Evolutionary conservation across 495 filamentous ascomycete genomes (phyloP).

Genomic region (Podospora pseudocomata): DNA sequence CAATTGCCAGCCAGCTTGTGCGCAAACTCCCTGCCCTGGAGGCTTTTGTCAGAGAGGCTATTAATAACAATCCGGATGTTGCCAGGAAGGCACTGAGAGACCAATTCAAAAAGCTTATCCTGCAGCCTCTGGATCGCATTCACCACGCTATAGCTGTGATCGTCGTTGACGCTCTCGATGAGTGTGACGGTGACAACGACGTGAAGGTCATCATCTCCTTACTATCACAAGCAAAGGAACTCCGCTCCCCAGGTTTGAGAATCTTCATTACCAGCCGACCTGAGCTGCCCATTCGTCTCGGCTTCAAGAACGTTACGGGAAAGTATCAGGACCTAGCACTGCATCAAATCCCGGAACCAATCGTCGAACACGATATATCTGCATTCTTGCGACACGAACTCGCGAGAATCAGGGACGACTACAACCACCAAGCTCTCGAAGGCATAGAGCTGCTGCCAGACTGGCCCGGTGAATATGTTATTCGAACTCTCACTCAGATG

Average conservation of each 20-base stretch:
- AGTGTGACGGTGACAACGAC: conserved; percentile 45
- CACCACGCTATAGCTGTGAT: conserved; percentile 35
- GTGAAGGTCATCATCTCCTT: conserved; percentile 38
- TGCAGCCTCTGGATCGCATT: conserved; percentile 34
- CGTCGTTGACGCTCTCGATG: conserved; percentile 48
- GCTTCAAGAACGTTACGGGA: conserved; percentile 28
- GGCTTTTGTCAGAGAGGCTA: conserved; percentile 34
- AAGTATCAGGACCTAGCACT: conserved; percentile 31
- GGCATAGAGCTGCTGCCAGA: conserved; percentile 14
- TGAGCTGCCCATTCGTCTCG: conserved; percentile 41
- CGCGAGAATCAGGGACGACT: conserved; percentile 20
- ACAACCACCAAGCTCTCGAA: conserved; percentile 18
- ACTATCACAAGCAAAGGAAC: conserved; percentile 22
- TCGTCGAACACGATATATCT: conserved; percentile 38
- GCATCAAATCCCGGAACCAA: conserved; percentile 28
- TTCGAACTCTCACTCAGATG: conserved; percentile 34
- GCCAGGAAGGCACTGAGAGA: conserved; percentile 35
- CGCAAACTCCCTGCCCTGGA: conserved; percentile 27
- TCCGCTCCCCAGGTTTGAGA: conserved; percentile 13
- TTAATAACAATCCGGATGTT: conserved; percentile 39
- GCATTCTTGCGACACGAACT: conserved; percentile 31
- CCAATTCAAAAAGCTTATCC: conserved; percentile 51
- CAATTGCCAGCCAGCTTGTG: conserved; percentile 33
- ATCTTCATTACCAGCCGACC: conserved; percentile 42
- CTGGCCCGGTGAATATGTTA: conserved; percentile 41